Evolutionary conservation across 2,329 filamentous ascomycete species (phyloP), one percentile per base, ranked within the genome.

Genomic region (Cladorrhinum sp.): DNA sequence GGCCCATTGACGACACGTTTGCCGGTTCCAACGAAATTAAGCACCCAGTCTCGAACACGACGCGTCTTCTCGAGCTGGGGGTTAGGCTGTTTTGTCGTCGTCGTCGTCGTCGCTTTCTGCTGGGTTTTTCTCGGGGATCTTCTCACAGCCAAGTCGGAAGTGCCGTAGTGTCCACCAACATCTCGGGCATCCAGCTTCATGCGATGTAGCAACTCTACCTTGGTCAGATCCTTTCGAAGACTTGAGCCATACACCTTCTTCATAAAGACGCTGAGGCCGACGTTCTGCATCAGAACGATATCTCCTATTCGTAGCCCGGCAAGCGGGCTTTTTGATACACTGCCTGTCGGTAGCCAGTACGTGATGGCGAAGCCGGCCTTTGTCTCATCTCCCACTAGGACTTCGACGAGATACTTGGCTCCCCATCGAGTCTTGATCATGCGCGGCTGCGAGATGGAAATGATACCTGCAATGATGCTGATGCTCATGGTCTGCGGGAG

Each of bases 371-470:
- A 96, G 2, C 89, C 90, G 0, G 90, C 85, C 64, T 82, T 85
- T 0, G 92, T 96, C 55, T 96, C 90, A 72, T 98, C 93, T 4
- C 90, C 93, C 1, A 97, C 85, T 1, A 93, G 78, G 1, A 95
- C 74, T 73, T 96, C 92, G 45, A 93, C 77, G 2, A 96, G 80
- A 5, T 89, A 83, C 55, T 88, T 80, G 10, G 76, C 74, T 24
- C 87, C 84, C 76, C 83, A 87, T 41, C 84, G 81, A 0, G 92
- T 91, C 27, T 79, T 83, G 20, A 96, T 85, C 1, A 81, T 81
- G 23, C 90, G 85, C 1, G 89, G 81, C 38, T 86, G 81, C 0
- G 88, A 81, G 53, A 92, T 81, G 12, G 88, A 86, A 63, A 96
- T 87, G 51, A 97, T 79, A 2, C 88, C 91, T 10, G 87, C 90